Evolutionary conservation across 139 green algal genomes (phyloP).

Genomic region (Astrephomene gubernaculifera): DNA sequence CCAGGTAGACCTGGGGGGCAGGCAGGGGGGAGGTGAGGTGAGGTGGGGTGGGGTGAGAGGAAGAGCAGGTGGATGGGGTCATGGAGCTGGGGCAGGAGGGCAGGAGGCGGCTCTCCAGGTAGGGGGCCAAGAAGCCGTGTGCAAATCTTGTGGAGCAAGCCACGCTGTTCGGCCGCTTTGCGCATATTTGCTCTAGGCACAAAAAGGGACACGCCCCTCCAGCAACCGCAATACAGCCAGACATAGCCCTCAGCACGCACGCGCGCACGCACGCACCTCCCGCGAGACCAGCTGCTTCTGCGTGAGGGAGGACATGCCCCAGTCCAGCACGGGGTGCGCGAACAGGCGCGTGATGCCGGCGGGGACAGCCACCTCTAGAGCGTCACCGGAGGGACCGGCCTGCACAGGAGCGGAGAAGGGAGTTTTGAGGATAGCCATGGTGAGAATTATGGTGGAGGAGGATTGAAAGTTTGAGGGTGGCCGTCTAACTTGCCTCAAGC

Average conservation of each 20-base stretch:
- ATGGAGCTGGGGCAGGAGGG: too few species aligned
- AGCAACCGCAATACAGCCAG: neutral
- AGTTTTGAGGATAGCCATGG: neutral
- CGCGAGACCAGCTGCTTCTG: constrained; percentile 72
- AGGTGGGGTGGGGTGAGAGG: too few species aligned
- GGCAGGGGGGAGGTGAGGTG: too few species aligned
- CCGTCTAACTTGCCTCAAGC: constrained; percentile 72
- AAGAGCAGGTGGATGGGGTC: too few species aligned
- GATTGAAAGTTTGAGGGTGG: neutral
- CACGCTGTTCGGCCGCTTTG: too few species aligned
- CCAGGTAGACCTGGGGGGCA: constrained; percentile 86
- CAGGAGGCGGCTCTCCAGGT: too few species aligned
- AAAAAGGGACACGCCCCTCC: too few species aligned
- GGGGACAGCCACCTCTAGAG: constrained; percentile 65
- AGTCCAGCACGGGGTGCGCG: constrained; percentile 82
- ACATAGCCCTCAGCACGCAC: neutral
- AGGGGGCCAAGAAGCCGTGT: too few species aligned
- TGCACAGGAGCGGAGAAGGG: constrained; percentile 36
- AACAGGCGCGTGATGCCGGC: constrained; percentile 88
- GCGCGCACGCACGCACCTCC: constrained; percentile 60
- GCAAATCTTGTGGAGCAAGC: too few species aligned
- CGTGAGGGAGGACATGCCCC: constrained; percentile 80
- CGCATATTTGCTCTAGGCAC: too few species aligned
- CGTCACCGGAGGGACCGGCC: constrained; percentile 59
- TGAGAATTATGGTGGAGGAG: neutral